Percentiles rank a stretch among this genome's conserved stretches.
These are phyloP conservation scores for Beauveria rudraprayagi DNA, from an alignment of 2,329 filamentous ascomycete species.

Conservation along the genomic window DNA sequence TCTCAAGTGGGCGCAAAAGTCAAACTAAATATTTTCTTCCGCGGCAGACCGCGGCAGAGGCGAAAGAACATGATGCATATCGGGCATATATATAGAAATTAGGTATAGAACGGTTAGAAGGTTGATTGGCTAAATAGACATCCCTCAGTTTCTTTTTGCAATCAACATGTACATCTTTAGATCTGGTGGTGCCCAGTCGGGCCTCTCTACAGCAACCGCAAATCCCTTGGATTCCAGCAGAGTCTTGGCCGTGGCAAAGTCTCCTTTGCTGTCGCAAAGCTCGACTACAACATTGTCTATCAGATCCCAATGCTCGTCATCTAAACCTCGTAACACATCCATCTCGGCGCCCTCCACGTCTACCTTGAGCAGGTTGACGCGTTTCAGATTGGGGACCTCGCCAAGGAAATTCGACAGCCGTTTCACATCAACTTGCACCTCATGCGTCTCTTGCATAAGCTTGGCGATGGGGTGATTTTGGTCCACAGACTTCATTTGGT, in stretches of 20 bases:
- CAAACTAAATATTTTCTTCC: background rate
- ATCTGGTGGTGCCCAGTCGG: constrained; percentile 8
- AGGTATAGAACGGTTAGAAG: background rate
- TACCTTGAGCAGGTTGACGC: constrained; percentile 21
- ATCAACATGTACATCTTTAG: constrained; percentile 8
- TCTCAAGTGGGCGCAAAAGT: constrained; percentile 14
- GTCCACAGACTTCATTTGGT: background rate
- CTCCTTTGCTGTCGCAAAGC: constrained; percentile 14
- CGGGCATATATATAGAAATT: background rate
- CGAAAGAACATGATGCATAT: too few relatives aligned
- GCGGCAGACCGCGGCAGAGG: too few relatives aligned
- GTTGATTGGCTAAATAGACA: background rate
- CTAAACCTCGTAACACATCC: constrained; percentile 17
- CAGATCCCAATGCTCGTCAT: constrained; percentile 17
- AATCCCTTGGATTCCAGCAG: constrained; percentile 18
- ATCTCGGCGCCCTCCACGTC: constrained; percentile 21
- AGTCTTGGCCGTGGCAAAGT: constrained; percentile 7
- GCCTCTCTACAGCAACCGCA: constrained; percentile 6
- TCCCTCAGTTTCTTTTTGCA: background rate
- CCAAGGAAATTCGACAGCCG: constrained; percentile 16
- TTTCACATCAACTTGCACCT: constrained; percentile 13
- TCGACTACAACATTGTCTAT: constrained; percentile 18
- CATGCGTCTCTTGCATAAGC: background rate
- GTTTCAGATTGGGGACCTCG: constrained; percentile 5
- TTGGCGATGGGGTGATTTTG: constrained; percentile 8